A percentile compares a stretch with the other conserved stretches of the same genome.
Conservation (phyloP, 306 rosid species). For the barrel medic (Medicago truncatula) region MtrunA17r5.0-ANR NC_053044.1:45078001-45078500, state of each 20-base stretch:
- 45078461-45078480: slow-evolving; percentile 81
- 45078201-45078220: slow-evolving; percentile 89
- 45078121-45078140: slow-evolving; percentile 70
- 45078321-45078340: slow-evolving; percentile 77
- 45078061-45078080: slow-evolving; percentile 72
- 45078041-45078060: slow-evolving; percentile 65
- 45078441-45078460: slow-evolving; percentile 76
- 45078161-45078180: slow-evolving; percentile 70
- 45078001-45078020: slow-evolving; percentile 82
- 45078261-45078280: slow-evolving; percentile 86
- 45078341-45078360: slow-evolving; percentile 76
- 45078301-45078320: slow-evolving; percentile 85
- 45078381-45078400: slow-evolving; percentile 74
- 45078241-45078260: slow-evolving; percentile 75
- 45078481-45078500: slow-evolving; percentile 82
- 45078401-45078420: slow-evolving; percentile 83
- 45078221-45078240: slow-evolving; percentile 74
- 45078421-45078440: slow-evolving; percentile 92
- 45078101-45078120: slow-evolving; percentile 79
- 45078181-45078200: slow-evolving; percentile 79
- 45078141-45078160: slow-evolving; percentile 72
- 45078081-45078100: slow-evolving; percentile 81
- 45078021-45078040: slow-evolving; percentile 83
- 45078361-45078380: slow-evolving; percentile 80
- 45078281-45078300: slow-evolving; percentile 78